Conservation (phyloP, 2,329 filamentous ascomycete species). For the Botryotinia narcissicola region DNA sequence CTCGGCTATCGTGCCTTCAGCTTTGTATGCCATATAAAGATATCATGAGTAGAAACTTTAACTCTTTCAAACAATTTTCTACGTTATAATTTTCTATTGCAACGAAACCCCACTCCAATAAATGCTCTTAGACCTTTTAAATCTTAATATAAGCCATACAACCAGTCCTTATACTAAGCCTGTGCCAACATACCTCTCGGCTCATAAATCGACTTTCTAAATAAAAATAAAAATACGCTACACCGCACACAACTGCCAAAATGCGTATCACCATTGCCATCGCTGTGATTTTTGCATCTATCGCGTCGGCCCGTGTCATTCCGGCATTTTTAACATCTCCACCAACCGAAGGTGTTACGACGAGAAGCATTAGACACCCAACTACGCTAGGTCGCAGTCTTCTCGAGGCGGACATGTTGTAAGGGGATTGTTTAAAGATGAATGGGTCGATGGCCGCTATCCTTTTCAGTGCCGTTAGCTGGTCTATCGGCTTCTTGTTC, state of each 20-base stretch:
- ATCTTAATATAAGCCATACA: not conserved
- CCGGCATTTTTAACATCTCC: conserved; percentile 19
- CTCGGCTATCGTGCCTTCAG: not conserved
- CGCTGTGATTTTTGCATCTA: conserved; percentile 16
- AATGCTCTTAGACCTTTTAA: not conserved
- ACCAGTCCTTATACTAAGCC: not conserved
- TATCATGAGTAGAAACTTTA: not conserved
- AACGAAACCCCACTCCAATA: not conserved
- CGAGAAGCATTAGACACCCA: not conserved
- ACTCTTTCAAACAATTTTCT: not conserved
- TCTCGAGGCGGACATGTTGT: not conserved
- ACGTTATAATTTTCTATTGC: not conserved
- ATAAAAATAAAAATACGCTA: too few species aligned
- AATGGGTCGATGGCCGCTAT: not conserved
- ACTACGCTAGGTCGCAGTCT: not conserved
- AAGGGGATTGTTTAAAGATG: not conserved
- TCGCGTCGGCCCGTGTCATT: conserved; percentile 22
- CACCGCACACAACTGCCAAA: not conserved
- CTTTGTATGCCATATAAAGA: not conserved
- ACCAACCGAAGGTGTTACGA: not conserved
- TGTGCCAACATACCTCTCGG: not conserved
- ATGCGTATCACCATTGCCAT: conserved; percentile 22
- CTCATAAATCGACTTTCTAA: too few species aligned
- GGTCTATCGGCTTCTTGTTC: not conserved
- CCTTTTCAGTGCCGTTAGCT: too few species aligned